Base-by-base conservation (phyloP, 1,284 basidiomycete genomes). In the Retiboletus fuscus region DNA sequence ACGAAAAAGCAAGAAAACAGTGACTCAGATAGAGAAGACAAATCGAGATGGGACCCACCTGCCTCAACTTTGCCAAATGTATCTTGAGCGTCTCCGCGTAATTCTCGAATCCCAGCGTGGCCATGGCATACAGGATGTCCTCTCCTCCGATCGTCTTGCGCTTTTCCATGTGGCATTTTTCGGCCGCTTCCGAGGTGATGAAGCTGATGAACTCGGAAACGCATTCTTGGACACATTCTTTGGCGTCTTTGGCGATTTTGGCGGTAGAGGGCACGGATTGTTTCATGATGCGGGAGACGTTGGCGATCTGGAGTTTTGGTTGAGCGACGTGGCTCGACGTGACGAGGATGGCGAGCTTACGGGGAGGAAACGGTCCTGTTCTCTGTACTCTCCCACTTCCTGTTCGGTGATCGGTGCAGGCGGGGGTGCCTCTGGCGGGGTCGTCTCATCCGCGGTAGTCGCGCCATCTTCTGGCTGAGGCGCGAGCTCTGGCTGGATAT, bases 141-240 rank as follows among this genome's bases (percentile, higher is more conserved):
- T 95, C 95, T n/a, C 96, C 96, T 26, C 95, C 96, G 65, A 98
- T 96, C 58, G 92, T 94, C 84, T 94, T 94, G 69, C 93, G 86
- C 82, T 96, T 96, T 84, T 96, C 95, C 73, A 93, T 86, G 78
- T 93, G 90, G 76, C 95, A 96, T 77, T 95, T 94, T 83, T 97
- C 95, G 28, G 93, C 93, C 5, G 95, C 95, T 81, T 97, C 95
- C 47, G 91, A 93, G 43, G 95, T 96, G 82, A 98, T 95, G 86
- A 98, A 98, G 77, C 91, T 93, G 82, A 98, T 98, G 84, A 97
- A 96, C 85, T 98, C 97, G 55, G 94, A 96, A 64, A 97, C 95
- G 83, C 96, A 97, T 83, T 97, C 96, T 83, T 98, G 96, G 61
- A 98, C 95, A 82, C 94, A 96, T 83, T 98, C 96, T 82, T 98